Percentiles rank a stretch among this genome's conserved stretches.
Conservation (phyloP, 208 protist genomes). For the Trypanosoma caninum region DNA sequence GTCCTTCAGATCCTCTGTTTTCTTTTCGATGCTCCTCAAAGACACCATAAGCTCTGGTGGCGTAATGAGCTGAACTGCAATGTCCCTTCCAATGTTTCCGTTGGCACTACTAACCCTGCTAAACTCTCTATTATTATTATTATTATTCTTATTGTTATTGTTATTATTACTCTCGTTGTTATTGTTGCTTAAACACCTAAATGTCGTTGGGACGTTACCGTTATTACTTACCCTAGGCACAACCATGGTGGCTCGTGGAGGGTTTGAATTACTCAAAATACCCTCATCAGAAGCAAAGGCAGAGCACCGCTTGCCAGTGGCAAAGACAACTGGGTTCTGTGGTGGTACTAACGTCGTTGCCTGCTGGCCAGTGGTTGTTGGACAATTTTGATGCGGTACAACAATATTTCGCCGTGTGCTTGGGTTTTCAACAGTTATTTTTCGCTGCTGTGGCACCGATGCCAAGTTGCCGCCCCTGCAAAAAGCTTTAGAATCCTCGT, state of each 20-base stretch:
- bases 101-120: neutral
- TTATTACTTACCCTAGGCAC: constrained; percentile 6
- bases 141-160: neutral
- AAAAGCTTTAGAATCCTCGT: constrained; percentile 46
- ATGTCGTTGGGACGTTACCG: neutral
- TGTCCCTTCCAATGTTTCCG: neutral
- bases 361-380: neutral
- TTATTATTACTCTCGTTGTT: neutral
- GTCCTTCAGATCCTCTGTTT: constrained; percentile 36
- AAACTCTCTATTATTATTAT: neutral
- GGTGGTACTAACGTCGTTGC: neutral
- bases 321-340: constrained; percentile 20
- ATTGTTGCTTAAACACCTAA: neutral
- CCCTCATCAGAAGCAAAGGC: neutral
- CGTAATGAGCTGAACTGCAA: constrained; percentile 11
- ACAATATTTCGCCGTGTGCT: neutral
- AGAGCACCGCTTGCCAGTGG: constrained; percentile 12
- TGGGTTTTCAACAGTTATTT: constrained; percentile 28
- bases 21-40: constrained; percentile 34
- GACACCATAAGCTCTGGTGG: constrained; percentile 33
- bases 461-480: neutral
- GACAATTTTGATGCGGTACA: neutral
- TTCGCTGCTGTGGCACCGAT: constrained; percentile 35
- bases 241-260: neutral
- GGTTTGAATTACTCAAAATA: neutral